Evolutionary conservation across 192 early-diverging fungal genomes (phyloP).

Genomic region (Funneliformis mosseae): DNA sequence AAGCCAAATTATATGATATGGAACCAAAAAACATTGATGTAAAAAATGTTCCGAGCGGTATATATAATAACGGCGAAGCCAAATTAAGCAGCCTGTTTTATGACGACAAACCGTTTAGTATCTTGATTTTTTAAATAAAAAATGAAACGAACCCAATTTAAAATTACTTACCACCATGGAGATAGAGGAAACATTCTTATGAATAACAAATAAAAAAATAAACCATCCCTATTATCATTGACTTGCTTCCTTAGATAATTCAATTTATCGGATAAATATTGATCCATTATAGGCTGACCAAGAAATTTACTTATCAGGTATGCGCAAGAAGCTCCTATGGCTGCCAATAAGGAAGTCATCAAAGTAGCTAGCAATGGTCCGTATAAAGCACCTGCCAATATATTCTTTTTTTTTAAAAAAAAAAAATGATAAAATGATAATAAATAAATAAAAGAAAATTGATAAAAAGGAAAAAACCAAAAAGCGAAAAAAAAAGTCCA

Average conservation of each 20-base stretch:
- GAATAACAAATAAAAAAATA: constrained; percentile 58
- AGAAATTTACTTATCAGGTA: constrained; percentile 46
- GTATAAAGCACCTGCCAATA: constrained; percentile 46
- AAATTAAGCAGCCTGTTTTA: constrained; percentile 51
- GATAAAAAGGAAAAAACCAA: too few species aligned
- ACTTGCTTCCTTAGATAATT: constrained; percentile 43
- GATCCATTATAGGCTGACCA: constrained; percentile 43
- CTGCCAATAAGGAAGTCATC: constrained; percentile 42
- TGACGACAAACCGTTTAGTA: neutral
- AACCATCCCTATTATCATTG: constrained; percentile 38
- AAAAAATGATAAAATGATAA: too few species aligned
- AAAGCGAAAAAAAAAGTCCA: neutral
- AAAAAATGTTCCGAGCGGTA: constrained; percentile 54
- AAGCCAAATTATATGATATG: constrained; percentile 58
- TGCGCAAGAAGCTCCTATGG: constrained; percentile 41
- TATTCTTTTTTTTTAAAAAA: constrained; percentile 35
- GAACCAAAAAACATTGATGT: constrained; percentile 55
- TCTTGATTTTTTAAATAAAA: neutral
- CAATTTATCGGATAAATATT: constrained; percentile 39
- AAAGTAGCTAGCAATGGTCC: constrained; percentile 43
- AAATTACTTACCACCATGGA: constrained; percentile 51
- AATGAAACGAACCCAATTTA: neutral
- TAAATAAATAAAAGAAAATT: too few species aligned
- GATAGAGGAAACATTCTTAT: constrained; percentile 56
- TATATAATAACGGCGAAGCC: constrained; percentile 49